Base-by-base conservation (phyloP, 2,329 filamentous ascomycete species). In the Fusarium mexicanum region DNA sequence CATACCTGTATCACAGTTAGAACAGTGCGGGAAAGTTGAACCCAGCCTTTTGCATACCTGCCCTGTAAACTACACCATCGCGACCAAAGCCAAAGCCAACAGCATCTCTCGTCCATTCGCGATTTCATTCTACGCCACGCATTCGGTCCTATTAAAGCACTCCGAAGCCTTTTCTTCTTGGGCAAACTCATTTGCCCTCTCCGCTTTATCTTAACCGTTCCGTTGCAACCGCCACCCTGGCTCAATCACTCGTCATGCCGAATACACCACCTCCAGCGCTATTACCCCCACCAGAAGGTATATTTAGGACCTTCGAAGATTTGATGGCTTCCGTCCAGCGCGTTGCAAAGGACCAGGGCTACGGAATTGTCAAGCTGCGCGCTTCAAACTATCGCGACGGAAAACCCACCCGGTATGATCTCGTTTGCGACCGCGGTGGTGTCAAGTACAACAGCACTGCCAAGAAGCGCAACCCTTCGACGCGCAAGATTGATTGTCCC, bases 381-480 rank as follows among this genome's bases (percentile, higher is more conserved):
- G 88, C 89, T 10, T 90, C 88, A 76, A 91, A 91, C 81, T 91
- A 91, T 74, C 88, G 89, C 50, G 89, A 91, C 61, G 87, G 88
- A 68, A 90, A 90, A 75, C 88, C 89, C 2, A 91, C 89, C 26
- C 87, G 89, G 22, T 91, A 90, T 80, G 89, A 91, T 72, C 84
- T 91, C 17, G 89, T 91, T 40, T 91, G 89, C 81, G 89, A 91
- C 73, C 88, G 89, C 46, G 89, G 89, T 61, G 89, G 89, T 69
- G 89, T 91, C 78, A 91, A 91, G 81, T 91, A 91, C 81, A 90
- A 85, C 82, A 91, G 89, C 81, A 91, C 89, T 4, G 89, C 89
- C 13, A 91, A 91, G 85, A 91, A 91, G 83, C 87, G 89, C 64
- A 91, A 90, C 75, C 89, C 89, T 3, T 90, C 88, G 61, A 91